These are phyloP conservation scores for Ogataea haglerorum DNA, from an alignment of 805 yeast species.

Conservation along the genomic window DNA sequence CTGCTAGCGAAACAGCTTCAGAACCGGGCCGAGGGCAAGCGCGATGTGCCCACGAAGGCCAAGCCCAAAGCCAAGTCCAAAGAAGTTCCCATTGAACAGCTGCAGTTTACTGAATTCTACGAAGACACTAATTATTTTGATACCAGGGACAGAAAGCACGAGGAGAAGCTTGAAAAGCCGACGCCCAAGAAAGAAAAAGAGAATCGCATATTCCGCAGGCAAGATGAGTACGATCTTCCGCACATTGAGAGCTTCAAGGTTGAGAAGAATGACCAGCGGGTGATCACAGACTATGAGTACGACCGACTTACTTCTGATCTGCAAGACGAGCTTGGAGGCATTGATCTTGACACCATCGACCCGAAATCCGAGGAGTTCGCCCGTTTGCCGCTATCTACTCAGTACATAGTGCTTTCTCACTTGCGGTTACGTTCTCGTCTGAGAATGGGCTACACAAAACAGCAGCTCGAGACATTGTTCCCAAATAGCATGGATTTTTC, in stretches of 20 bases:
- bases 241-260: conserved; percentile 50
- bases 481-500: conserved; percentile 89
- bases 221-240: conserved; percentile 88
- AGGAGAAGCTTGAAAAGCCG: conserved; percentile 2
- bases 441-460: conserved; percentile 92
- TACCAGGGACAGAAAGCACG: neutral
- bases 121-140: conserved; percentile 31
- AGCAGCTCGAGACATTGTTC: conserved; percentile 78
- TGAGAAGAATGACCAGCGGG: conserved; percentile 60
- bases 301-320: conserved; percentile 54
- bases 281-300: conserved; percentile 71
- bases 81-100: conserved; percentile 22
- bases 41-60: conserved; percentile 3
- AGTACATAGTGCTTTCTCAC: conserved; percentile 82
- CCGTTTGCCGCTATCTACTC: conserved; percentile 76
- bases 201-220: conserved; percentile 40
- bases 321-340: conserved; percentile 60
- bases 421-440: conserved; percentile 80
- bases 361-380: conserved; percentile 79
- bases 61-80: conserved; percentile 5
- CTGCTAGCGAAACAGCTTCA: conserved; percentile 79
- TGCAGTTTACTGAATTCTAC: conserved; percentile 35
- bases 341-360: conserved; percentile 71
- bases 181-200: conserved; percentile 18
- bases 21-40: conserved; percentile 39